These are phyloP conservation scores for Tephrocybe sp. DNA, from an alignment of 768 basidiomycete genomes.

Conservation along the genomic window DNA sequence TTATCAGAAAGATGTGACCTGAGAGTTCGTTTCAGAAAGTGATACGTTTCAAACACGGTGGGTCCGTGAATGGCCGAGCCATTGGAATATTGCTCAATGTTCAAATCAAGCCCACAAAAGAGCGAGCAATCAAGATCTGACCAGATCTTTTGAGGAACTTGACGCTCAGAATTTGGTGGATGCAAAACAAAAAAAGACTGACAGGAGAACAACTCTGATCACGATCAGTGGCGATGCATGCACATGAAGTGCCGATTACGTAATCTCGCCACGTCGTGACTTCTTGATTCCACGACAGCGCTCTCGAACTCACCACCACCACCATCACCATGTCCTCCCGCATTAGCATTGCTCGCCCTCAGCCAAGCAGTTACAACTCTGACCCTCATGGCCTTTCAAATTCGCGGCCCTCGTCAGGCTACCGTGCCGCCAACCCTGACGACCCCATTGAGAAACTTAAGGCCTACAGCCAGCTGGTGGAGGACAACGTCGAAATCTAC, in stretches of 20 bases:
- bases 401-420: slow-evolving; percentile 66
- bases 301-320: slow-evolving; percentile 24
- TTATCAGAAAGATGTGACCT: too few species aligned
- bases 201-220: too few species aligned
- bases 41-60: too few species aligned
- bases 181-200: too few species aligned
- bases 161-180: too few species aligned
- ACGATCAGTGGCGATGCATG: slow-evolving; percentile 8
- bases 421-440: slow-evolving; percentile 78
- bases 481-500: slow-evolving; percentile 91
- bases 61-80: too few species aligned
- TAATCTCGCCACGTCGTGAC: slow-evolving; percentile 50
- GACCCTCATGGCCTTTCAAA: slow-evolving; percentile 85
- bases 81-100: too few species aligned
- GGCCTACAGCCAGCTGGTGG: slow-evolving; percentile 69
- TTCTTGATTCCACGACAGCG: slow-evolving; percentile 42
- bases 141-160: too few species aligned
- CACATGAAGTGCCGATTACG: slow-evolving; percentile 34
- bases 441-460: slow-evolving; percentile 81
- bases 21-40: too few species aligned
- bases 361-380: slow-evolving; percentile 53
- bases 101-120: too few species aligned
- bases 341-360: slow-evolving; percentile 80
- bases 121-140: too few species aligned
- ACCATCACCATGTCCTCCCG: slow-evolving; percentile 70